phyloP scores from a whole-genome alignment of 1,284 basidiomycete genomes.

The Thecaphora thlaspeos region DNA sequence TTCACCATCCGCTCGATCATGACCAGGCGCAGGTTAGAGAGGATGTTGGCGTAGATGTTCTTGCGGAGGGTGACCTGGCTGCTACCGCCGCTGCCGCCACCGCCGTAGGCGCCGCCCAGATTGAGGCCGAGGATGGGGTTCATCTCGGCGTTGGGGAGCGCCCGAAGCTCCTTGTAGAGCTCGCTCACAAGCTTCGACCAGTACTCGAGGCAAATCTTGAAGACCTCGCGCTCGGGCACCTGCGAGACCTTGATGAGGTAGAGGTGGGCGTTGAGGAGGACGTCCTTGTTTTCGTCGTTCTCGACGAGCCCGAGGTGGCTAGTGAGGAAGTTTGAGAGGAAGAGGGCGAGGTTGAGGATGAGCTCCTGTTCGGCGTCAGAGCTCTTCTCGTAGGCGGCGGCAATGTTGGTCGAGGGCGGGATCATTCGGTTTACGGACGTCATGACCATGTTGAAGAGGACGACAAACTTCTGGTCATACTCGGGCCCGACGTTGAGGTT shows the following conservation, averaged over 20 bases:
- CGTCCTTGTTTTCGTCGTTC: constrained; percentile 84
- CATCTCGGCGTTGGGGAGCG: constrained; percentile 85
- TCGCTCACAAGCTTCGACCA: constrained; percentile 95
- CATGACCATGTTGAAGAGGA: constrained; percentile 76
- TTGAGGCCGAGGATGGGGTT: constrained; percentile 91
- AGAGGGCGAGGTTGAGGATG: constrained; percentile 92
- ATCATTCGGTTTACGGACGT: constrained; percentile 57
- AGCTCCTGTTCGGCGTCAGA: constrained; percentile 94
- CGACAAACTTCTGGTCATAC: constrained; percentile 97
- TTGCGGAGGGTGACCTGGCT: constrained; percentile 68
- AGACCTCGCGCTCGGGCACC: constrained; percentile 97
- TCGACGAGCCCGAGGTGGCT: constrained; percentile 88
- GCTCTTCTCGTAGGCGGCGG: constrained; percentile 84
- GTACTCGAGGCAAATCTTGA: constrained; percentile 99
- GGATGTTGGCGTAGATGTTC: constrained; percentile 82
- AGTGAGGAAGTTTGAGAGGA: constrained; percentile 89
- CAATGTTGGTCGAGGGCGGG: constrained; percentile 74
- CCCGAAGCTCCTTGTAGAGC: constrained; percentile 96
- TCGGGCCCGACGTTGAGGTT: constrained; percentile 88
- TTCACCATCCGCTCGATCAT: constrained; percentile 99
- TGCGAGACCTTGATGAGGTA: constrained; percentile 99
- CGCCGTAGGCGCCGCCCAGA: constrained; percentile 50
- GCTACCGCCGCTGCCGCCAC: constrained; percentile 22
- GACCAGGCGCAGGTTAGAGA: constrained; percentile 90
- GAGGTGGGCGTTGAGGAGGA: constrained; percentile 76